Evolutionary conservation across 192 early-diverging fungal species (phyloP).

Genomic region (Backusella mclennaniae): DNA sequence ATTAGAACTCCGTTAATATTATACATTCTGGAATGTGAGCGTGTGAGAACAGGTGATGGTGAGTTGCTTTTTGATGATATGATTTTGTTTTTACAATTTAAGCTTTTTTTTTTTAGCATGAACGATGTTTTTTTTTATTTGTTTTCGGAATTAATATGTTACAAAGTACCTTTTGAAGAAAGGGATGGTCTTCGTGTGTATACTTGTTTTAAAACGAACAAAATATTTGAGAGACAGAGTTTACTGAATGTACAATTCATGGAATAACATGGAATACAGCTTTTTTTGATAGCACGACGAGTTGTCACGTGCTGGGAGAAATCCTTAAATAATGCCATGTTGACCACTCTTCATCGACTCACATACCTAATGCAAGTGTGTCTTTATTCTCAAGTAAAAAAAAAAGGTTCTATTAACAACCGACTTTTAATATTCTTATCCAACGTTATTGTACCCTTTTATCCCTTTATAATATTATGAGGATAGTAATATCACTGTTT

Average conservation of each 20-base stretch:
- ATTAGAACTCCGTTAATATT: neutral
- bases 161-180: neutral
- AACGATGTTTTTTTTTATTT: neutral
- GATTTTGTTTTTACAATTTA: neutral
- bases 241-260: neutral
- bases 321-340: neutral
- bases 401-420: too few species aligned
- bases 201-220: neutral
- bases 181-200: neutral
- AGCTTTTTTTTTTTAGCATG: neutral
- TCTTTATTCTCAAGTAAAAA: too few species aligned
- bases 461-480: too few species aligned
- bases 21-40: slow-evolving; percentile 7
- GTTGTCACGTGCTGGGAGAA: neutral
- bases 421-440: too few species aligned
- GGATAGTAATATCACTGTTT: too few species aligned
- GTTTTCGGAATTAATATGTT: neutral
- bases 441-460: too few species aligned
- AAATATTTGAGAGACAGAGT: neutral
- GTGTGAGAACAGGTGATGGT: slow-evolving; percentile 6
- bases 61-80: neutral
- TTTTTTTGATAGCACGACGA: neutral
- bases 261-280: neutral
- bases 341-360: too few species aligned
- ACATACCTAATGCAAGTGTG: too few species aligned